phyloP scores from a whole-genome alignment of 345 rosid genomes.

The Rhizophora apiculata region DNA sequence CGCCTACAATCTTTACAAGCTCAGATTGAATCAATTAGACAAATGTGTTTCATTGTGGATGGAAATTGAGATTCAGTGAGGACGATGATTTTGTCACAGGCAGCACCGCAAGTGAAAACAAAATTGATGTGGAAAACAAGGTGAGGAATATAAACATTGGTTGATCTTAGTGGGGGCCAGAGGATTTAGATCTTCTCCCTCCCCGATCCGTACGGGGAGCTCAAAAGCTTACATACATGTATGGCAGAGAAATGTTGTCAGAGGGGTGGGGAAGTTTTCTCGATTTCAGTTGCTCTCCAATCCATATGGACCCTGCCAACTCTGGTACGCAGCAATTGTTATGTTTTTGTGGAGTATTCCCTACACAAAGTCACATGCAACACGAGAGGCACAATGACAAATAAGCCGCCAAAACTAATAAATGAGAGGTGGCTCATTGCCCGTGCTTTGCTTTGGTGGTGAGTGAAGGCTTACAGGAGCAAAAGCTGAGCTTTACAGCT shows the following conservation, averaged over 20 bases:
- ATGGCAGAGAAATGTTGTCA: not conserved
- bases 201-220: not conserved
- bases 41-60: too few relatives aligned
- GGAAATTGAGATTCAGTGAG: too few relatives aligned
- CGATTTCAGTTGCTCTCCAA: not conserved
- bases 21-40: too few relatives aligned
- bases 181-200: too few relatives aligned
- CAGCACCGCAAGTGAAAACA: too few relatives aligned
- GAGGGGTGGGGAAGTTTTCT: not conserved
- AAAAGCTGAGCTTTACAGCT: too few relatives aligned
- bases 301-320: not conserved
- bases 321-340: not conserved
- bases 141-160: not conserved
- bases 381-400: not conserved
- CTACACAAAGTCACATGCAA: constrained; percentile 1
- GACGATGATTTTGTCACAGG: too few relatives aligned
- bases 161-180: not conserved
- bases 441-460: too few relatives aligned
- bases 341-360: not conserved
- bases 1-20: too few relatives aligned
- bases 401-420: not conserved
- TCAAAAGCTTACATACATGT: not conserved
- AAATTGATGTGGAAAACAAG: too few relatives aligned
- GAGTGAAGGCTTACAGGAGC: too few relatives aligned
- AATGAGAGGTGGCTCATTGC: too few relatives aligned